Evolutionary conservation across 164 flowering plant species (phyloP).

Genomic region (Liquidambar formosana): DNA sequence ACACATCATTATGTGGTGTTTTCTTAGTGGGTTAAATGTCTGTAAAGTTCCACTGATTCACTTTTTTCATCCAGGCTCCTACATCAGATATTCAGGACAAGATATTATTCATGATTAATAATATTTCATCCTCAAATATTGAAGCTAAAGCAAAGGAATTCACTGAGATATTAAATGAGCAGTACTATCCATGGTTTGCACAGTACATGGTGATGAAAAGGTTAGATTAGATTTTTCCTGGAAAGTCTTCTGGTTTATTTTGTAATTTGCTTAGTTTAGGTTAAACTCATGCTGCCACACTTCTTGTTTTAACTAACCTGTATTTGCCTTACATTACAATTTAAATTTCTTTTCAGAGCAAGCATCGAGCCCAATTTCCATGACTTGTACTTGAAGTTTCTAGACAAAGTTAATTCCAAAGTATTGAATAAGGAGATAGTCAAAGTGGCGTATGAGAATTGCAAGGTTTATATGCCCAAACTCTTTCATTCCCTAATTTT

Average conservation of each 20-base stretch:
- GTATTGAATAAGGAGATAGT: constrained; percentile 73
- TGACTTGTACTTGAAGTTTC: constrained; percentile 91
- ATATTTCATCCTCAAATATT: constrained; percentile 68
- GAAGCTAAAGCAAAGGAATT: constrained; percentile 91
- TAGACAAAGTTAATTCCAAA: constrained; percentile 81
- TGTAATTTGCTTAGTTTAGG: background rate
- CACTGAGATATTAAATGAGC: constrained; percentile 69
- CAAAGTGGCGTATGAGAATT: constrained; percentile 87
- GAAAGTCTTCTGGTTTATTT: no score
- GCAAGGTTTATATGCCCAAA: constrained; percentile 64
- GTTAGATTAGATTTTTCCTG: constrained; percentile 28
- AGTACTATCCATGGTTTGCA: constrained; percentile 93
- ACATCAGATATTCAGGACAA: constrained; percentile 87
- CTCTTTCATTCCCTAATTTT: constrained; percentile 2
- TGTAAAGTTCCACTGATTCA: no score
- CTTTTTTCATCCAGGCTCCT: constrained; percentile 62
- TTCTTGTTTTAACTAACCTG: background rate
- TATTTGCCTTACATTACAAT: background rate
- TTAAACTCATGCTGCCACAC: background rate
- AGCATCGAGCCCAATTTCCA: constrained; percentile 98
- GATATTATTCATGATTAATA: constrained; percentile 84
- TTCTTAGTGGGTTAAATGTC: no score
- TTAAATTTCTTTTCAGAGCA: constrained; percentile 52
- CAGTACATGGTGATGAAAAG: constrained; percentile 99
- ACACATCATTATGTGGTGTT: no score